Evolutionary conservation across 192 early-diverging fungal genomes (phyloP), one percentile per base, ranked within the genome.

Genomic region (Diversispora eburnea): DNA sequence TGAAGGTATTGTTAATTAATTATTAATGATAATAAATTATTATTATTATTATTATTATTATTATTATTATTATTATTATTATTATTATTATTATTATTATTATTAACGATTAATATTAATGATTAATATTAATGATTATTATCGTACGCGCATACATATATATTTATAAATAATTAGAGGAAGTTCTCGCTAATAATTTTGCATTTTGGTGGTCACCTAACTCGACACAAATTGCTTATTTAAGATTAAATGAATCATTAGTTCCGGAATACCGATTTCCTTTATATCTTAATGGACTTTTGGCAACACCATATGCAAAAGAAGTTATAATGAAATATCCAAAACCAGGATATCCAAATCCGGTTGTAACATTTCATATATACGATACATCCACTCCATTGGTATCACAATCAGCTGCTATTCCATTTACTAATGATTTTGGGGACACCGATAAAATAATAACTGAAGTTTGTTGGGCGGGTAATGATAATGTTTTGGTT

Each of bases 181-280:
- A 99, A 76, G 92, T 99, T 1, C 85, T 93, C 58, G 80, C 73
- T 8, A 77, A 77, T 0, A 84, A 89, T 12, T 80, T 82, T 10
- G 88, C 95, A 5, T 74, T 94, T 17, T 96, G 94, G 93, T 96
- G 96, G 91, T 92, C 93, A 2, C 91, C 93, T 10, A 92, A 93
- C 59, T 91, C 86, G 10, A 83, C 77, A 25, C 84, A 85, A 5
- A 63, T 99, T 43, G 92, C 92, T 0, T 99, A 88, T 77, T 75
- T 99, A 67, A 89, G 93, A 39, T 90, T 97, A 60, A 89, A 97
- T 77, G 96, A 98, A 71, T 85, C 89, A 8, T 78, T 81, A 3
- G 95, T 99, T 0, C 91, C 90, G 8, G 88, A 90, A 71, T 94
- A 88, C 72, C 81, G 87, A 58, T 85, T 93, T 67, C 88, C 94